Percentiles rank a stretch among this genome's conserved stretches.
Conservation (phyloP, 108 stramenopile species). For the Nitzschia putrida region DNA sequence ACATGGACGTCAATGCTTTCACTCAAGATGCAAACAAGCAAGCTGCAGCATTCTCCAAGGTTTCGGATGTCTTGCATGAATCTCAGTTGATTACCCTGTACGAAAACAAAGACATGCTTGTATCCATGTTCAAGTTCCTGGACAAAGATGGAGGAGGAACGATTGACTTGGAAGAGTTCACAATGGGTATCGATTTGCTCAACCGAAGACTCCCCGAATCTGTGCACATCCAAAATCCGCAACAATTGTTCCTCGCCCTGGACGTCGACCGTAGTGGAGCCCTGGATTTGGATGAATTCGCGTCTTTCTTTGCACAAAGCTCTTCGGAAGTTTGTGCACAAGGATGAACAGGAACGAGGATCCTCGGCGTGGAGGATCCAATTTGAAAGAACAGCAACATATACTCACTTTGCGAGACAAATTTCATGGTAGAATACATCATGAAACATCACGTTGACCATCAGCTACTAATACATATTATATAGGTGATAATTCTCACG, state of each 20-base stretch:
- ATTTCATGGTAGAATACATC: too few species aligned
- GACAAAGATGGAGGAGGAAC: constrained; percentile 21
- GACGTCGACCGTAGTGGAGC: constrained; percentile 27
- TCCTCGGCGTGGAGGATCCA: too few species aligned
- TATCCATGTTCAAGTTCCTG: constrained; percentile 23
- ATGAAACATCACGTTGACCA: too few species aligned
- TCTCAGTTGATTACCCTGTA: constrained; percentile 12
- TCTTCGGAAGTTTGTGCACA: neutral
- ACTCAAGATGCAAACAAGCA: neutral
- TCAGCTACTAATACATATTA: too few species aligned
- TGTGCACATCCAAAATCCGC: constrained; percentile 10
- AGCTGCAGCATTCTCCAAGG: neutral
- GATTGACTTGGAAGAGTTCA: constrained; percentile 12
- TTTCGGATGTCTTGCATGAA: constrained; percentile 1
- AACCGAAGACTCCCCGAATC: constrained; percentile 32
- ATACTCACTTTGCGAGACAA: too few species aligned
- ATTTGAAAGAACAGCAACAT: too few species aligned
- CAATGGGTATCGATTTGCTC: constrained; percentile 23
- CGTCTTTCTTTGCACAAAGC: constrained; percentile 11
- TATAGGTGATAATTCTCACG: too few species aligned
- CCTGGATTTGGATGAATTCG: constrained; percentile 30
- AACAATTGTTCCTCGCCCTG: constrained; percentile 24
- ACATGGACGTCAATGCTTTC: constrained; percentile 1
- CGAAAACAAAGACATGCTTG: constrained; percentile 25
- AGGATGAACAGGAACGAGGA: neutral